Conservation (phyloP, 2,329 filamentous ascomycete genomes). For the Sporothrix inflata region DNA sequence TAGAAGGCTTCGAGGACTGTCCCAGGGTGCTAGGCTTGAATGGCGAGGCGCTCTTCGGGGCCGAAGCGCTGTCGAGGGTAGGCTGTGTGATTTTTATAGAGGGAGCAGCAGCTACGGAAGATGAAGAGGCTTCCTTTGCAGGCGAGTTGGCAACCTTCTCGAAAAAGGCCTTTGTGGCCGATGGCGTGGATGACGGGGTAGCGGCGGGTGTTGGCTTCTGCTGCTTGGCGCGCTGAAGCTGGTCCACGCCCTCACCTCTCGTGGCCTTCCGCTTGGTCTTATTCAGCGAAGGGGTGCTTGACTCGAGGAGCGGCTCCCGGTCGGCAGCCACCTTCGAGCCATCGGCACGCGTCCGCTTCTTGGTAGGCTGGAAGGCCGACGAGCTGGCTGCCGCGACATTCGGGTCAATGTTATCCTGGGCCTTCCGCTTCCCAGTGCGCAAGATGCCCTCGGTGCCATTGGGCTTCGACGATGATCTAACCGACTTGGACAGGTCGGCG, state of each 20-base stretch:
- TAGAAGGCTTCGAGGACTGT: conserved; percentile 41
- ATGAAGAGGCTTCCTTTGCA: conserved; percentile 37
- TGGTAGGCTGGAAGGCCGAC: conserved; percentile 44
- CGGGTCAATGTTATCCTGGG: conserved; percentile 52
- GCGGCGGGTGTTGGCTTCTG: conserved; percentile 45
- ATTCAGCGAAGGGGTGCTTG: conserved; percentile 43
- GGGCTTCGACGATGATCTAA: conserved; percentile 36
- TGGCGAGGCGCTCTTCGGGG: conserved; percentile 31
- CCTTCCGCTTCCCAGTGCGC: conserved; percentile 56
- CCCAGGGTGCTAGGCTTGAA: conserved; percentile 43
- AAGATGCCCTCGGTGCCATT: conserved; percentile 43
- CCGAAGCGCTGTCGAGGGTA: conserved; percentile 36
- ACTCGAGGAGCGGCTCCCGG: conserved; percentile 45
- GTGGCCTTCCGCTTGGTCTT: conserved; percentile 59
- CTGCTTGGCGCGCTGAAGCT: conserved; percentile 55
- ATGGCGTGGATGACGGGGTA: conserved; percentile 44
- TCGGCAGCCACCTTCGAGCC: conserved; percentile 37
- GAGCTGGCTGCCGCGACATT: conserved; percentile 44
- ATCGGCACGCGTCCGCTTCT: conserved; percentile 53
- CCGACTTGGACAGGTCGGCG: conserved; percentile 34
- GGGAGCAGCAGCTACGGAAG: conserved; percentile 31
- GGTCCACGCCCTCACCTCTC: conserved; percentile 48
- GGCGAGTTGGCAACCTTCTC: conserved; percentile 61
- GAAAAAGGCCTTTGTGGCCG: conserved; percentile 59
- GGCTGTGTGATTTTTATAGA: conserved; percentile 34